These are phyloP conservation scores for Schizophyllum amplum DNA, from an alignment of 1,284 basidiomycete genomes.

Conservation along the genomic window DNA sequence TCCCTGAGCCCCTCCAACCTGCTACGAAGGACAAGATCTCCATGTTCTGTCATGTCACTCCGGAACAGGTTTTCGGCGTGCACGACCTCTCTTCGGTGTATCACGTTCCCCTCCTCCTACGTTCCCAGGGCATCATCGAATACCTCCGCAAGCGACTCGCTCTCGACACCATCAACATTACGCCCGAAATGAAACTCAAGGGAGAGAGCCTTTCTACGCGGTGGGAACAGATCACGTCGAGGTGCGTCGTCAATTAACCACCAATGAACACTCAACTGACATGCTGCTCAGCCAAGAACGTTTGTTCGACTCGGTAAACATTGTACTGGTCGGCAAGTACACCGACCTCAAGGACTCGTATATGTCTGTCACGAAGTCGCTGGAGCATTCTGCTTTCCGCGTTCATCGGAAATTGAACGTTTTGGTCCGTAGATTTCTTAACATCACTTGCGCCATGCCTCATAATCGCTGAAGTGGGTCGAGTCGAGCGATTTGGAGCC, in stretches of 20 bases:
- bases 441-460: conserved; percentile 6
- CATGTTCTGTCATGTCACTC: conserved; percentile 97
- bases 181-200: conserved; percentile 47
- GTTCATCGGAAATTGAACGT: conserved; percentile 80
- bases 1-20: conserved; percentile 66
- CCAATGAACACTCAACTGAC: conserved; percentile 5
- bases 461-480: conserved; percentile 66
- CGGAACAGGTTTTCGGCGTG: conserved; percentile 93
- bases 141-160: conserved; percentile 82
- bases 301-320: conserved; percentile 84
- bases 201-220: conserved; percentile 62
- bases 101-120: conserved; percentile 91
- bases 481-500: conserved; percentile 93
- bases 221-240: conserved; percentile 83
- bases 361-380: conserved; percentile 95
- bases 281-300: conserved; percentile 67
- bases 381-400: conserved; percentile 95
- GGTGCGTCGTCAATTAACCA: conserved; percentile 30
- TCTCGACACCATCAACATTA: conserved; percentile 53
- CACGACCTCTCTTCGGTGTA: conserved; percentile 97
- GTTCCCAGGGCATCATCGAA: conserved; percentile 85
- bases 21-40: conserved; percentile 94
- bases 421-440: conserved; percentile 40
- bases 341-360: conserved; percentile 97
- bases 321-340: conserved; percentile 97